These are phyloP conservation scores for Sporothrix brasiliensis DNA, from an alignment of 2,329 filamentous ascomycete genomes.

Conservation along the genomic window DNA sequence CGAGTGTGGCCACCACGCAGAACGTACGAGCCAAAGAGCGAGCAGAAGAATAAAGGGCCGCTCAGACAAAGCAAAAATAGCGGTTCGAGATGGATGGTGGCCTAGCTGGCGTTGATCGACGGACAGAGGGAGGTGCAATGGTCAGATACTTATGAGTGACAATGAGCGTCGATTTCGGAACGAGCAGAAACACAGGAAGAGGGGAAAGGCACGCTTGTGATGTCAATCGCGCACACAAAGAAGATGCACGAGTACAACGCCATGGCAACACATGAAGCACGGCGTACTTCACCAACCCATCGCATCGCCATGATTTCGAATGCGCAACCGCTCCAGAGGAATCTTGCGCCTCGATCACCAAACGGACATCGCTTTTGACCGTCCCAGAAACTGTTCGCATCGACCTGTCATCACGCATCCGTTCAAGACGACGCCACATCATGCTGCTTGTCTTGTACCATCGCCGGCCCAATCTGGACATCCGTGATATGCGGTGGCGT, in stretches of 20 bases:
- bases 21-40: not conserved
- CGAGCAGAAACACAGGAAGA: not conserved
- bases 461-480: not conserved
- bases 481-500: slow-evolving; percentile 9
- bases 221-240: not conserved
- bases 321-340: not conserved
- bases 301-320: not conserved
- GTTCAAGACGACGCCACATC: not conserved
- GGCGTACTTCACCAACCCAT: no score
- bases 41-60: no score
- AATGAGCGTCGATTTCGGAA: slow-evolving; percentile 1
- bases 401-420: not conserved
- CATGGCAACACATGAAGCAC: not conserved
- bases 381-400: not conserved
- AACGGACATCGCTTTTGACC: not conserved
- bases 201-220: not conserved
- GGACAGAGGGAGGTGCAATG: not conserved
- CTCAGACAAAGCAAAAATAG: not conserved
- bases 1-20: not conserved
- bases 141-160: slow-evolving; percentile 22
- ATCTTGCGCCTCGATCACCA: not conserved
- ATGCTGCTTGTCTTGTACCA: not conserved
- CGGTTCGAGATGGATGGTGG: slow-evolving; percentile 7
- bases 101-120: not conserved
- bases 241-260: not conserved